Percentiles rank a stretch among this genome's conserved stretches.
Evolutionary conservation across 495 filamentous ascomycete genomes (phyloP).

Genomic region (Aspergillus hancockii): DNA sequence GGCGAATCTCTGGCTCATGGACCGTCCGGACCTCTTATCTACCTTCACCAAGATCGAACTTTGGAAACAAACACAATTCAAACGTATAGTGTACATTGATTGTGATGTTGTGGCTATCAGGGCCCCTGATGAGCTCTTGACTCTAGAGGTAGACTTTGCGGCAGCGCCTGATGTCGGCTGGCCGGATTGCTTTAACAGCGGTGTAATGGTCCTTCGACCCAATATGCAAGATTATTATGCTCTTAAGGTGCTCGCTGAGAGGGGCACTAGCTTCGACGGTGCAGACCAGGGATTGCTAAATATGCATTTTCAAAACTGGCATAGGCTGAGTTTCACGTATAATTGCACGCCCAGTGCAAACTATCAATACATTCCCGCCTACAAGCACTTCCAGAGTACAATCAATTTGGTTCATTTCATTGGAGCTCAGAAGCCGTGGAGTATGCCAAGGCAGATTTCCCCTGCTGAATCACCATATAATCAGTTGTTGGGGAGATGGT

Average conservation of each 20-base stretch:
- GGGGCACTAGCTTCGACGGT: conserved; percentile 92
- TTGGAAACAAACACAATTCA: conserved; percentile 89
- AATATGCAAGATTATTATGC: conserved; percentile 87
- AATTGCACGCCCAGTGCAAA: conserved; percentile 93
- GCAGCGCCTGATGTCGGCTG: conserved; percentile 95
- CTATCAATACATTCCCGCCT: conserved; percentile 95
- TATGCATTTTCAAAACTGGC: conserved; percentile 85
- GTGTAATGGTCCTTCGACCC: conserved; percentile 86
- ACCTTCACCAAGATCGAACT: conserved; percentile 96
- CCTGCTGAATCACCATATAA: conserved; percentile 67
- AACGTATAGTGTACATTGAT: conserved; percentile 89
- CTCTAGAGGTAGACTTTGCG: conserved; percentile 73
- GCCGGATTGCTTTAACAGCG: conserved; percentile 98
- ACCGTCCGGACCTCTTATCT: conserved; percentile 82
- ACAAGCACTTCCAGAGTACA: conserved; percentile 83
- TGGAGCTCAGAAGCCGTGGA: conserved; percentile 88
- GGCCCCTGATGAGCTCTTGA: conserved; percentile 90
- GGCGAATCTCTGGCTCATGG: conserved; percentile 87
- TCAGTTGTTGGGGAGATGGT: conserved; percentile 82
- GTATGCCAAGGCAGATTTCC: conserved; percentile 60
- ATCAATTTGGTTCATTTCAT: conserved; percentile 94
- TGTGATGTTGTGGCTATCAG: conserved; percentile 84
- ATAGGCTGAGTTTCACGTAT: conserved; percentile 90
- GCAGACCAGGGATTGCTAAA: conserved; percentile 97
- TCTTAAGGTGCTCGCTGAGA: conserved; percentile 76